Evolutionary conservation across 2,329 filamentous ascomycete genomes (phyloP).

Genomic region (Colletotrichum eleusines): DNA sequence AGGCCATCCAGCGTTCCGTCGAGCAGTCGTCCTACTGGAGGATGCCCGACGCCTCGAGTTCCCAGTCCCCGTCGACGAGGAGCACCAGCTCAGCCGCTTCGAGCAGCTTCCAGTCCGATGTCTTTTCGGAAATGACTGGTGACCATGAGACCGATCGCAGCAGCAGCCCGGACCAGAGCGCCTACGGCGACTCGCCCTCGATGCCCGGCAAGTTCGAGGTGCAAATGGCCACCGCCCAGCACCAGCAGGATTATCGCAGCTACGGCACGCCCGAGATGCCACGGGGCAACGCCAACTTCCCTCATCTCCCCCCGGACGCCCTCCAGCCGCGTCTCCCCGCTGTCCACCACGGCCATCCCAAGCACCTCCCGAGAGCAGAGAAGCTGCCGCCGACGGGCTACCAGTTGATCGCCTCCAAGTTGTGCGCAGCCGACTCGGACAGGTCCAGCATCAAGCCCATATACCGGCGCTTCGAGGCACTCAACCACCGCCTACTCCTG

Average conservation of each 20-base stretch:
- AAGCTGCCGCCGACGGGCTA: conserved; percentile 68
- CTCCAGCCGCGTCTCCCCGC: conserved; percentile 52
- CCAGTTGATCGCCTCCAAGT: conserved; percentile 69
- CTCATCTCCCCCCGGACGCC: conserved; percentile 52
- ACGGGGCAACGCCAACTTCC: conserved; percentile 53
- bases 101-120: conserved; percentile 64
- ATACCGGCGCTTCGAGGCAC: conserved; percentile 83
- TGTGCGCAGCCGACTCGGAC: conserved; percentile 48
- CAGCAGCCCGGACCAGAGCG: conserved; percentile 58
- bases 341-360: conserved; percentile 47
- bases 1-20: conserved; percentile 50
- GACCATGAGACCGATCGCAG: conserved; percentile 59
- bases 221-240: conserved; percentile 36
- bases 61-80: conserved; percentile 47
- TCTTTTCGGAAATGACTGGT: conserved; percentile 50
- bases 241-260: conserved; percentile 44
- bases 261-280: conserved; percentile 60
- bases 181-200: conserved; percentile 47
- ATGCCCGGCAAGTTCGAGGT: conserved; percentile 32
- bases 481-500: conserved; percentile 86
- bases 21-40: conserved; percentile 47
- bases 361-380: conserved; percentile 55
- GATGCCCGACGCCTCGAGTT: conserved; percentile 44
- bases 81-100: conserved; percentile 60
- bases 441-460: conserved; percentile 65